phyloP scores from a whole-genome alignment of 148 eudicot species.

The Cornus suecica region DNA sequence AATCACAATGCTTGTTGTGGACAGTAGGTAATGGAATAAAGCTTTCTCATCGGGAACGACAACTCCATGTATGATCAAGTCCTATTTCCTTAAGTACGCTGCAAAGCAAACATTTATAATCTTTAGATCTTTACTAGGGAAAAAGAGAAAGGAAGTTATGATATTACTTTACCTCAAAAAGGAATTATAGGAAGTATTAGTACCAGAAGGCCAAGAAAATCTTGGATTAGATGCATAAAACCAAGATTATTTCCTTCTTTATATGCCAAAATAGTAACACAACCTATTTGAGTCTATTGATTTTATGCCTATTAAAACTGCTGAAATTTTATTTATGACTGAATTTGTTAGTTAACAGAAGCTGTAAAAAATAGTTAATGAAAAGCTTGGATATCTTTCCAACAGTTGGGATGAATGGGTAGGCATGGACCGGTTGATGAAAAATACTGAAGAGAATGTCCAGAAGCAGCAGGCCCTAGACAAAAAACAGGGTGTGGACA shows the following conservation, averaged over 20 bases:
- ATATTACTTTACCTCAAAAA: too few relatives aligned
- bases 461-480: slow-evolving; percentile 81
- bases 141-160: too few relatives aligned
- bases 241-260: too few relatives aligned
- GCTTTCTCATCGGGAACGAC: not conserved
- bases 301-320: not conserved
- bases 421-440: slow-evolving; percentile 77
- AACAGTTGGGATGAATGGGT: slow-evolving; percentile 99
- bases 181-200: not conserved
- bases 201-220: too few relatives aligned
- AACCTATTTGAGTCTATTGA: not conserved
- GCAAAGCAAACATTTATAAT: not conserved
- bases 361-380: slow-evolving; percentile 14
- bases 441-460: slow-evolving; percentile 68
- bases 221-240: too few relatives aligned
- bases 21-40: not conserved
- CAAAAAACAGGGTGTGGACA: slow-evolving; percentile 82
- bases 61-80: not conserved
- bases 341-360: not conserved
- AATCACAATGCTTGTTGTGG: not conserved
- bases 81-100: not conserved
- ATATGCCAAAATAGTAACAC: not conserved
- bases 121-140: not conserved
- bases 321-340: not conserved
- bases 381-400: slow-evolving; percentile 34